Percentiles rank a stretch among this genome's conserved stretches.
phyloP scores from a whole-genome alignment of 805 yeast species.

The Kuraishia piskuri region DNA sequence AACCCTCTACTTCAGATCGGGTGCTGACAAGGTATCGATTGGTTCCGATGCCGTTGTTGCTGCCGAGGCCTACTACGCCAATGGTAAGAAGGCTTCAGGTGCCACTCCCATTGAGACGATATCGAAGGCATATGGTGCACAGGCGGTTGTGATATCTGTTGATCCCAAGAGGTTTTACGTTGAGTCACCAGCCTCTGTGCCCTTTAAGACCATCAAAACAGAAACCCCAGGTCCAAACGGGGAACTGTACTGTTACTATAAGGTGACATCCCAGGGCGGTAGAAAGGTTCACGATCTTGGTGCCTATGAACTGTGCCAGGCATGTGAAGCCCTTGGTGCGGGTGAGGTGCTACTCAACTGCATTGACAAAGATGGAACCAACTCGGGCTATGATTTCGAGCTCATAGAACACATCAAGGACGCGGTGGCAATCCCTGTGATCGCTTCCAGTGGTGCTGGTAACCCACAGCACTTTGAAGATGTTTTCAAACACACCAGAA shows the following conservation, averaged over 20 bases:
- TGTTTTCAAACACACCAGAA: constrained; percentile 71
- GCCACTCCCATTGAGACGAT: constrained; percentile 88
- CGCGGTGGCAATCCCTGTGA: constrained; percentile 82
- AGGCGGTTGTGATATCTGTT: constrained; percentile 97
- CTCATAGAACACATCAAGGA: constrained; percentile 68
- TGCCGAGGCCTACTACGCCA: constrained; percentile 71
- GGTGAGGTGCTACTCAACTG: constrained; percentile 93
- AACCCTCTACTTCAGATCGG: constrained; percentile 82
- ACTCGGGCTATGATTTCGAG: constrained; percentile 89
- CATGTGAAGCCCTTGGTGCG: constrained; percentile 91
- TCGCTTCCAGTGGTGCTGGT: constrained; percentile 98
- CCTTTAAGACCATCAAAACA: constrained; percentile 59
- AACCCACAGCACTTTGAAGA: constrained; percentile 83
- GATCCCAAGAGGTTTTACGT: constrained; percentile 91
- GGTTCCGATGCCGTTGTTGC: constrained; percentile 96
- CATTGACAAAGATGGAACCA: constrained; percentile 95
- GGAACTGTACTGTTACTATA: constrained; percentile 85
- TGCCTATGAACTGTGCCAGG: constrained; percentile 79
- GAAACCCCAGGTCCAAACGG: constrained; percentile 75
- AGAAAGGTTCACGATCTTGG: constrained; percentile 83
- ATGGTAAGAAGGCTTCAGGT: constrained; percentile 55
- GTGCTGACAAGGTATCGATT: constrained; percentile 96
- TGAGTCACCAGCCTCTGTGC: constrained; percentile 45
- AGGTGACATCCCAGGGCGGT: constrained; percentile 95
- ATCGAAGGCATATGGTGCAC: constrained; percentile 86